Base-by-base conservation (phyloP, 139 green algal genomes). In the Nannochloris sp. region DNA sequence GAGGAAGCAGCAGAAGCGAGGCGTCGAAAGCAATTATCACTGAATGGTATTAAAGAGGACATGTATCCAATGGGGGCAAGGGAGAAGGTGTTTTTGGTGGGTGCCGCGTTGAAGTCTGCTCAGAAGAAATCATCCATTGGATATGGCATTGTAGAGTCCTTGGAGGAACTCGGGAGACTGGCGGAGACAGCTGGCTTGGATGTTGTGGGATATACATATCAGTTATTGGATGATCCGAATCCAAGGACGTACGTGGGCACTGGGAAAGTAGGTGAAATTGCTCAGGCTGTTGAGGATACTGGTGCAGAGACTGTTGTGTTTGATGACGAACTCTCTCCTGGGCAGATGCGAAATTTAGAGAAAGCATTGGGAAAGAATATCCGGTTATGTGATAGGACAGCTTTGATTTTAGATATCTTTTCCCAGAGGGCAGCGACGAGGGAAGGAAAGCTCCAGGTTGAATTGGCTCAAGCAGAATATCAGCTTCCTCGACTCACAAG, bases 331-430 rank as follows among this genome's bases (percentile, higher is more conserved):
- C 82, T 98, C 19, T 83, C 75, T 4, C 91, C 93, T 4, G 76
- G 78, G 5, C 83, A 95, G 84, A 63, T 85, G 57, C 67, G 89
- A 24, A 95, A 91, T 66, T 72, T 96, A 44, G 88, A 96, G 71
- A 82, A 81, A 51, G 67, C 53, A 9, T 57, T 86, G 18, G 76
- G 62, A 19, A 78, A 67, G 15, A 40, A 62, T 11, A 79, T 92
- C 29, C 77, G 83, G 11, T 78, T 99, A 37, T 90, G 83, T 65
- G 93, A 99, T 79, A 79, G 93, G 31, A 98, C 93, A 7, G 88
- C 89, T 0, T 83, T 99, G 46, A 97, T 97, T 66, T 70, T 99
- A 23, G 93, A 99, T 75, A 97, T 99, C 69, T 99, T 99, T 80
- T 82, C 51, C 4, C 93, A 98, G 75, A 70, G 91, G 2, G 93